These are phyloP conservation scores for Carex myosuroides DNA, from an alignment of 176 grass and related monocot species.

Conservation along the genomic window DNA sequence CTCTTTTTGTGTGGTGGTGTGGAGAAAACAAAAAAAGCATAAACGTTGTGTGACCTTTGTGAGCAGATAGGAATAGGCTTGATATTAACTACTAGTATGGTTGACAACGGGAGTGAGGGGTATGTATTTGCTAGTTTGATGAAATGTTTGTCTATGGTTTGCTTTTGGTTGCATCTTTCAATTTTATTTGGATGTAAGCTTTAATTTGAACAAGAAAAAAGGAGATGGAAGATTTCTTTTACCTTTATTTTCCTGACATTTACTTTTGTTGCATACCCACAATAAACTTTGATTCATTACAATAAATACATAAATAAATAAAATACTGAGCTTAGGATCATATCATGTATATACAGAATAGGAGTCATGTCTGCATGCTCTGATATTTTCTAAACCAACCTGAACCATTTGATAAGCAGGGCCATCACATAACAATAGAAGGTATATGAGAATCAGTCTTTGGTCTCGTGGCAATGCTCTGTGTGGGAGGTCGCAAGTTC, in stretches of 20 bases:
- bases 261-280: neutral
- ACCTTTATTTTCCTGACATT: neutral
- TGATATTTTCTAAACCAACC: neutral
- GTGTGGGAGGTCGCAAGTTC: too few species aligned
- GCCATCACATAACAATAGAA: neutral
- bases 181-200: slow-evolving; percentile 10
- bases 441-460: neutral
- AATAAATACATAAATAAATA: too few species aligned
- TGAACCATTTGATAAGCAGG: neutral
- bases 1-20: neutral
- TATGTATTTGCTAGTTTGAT: slow-evolving; percentile 10
- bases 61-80: slow-evolving; percentile 13
- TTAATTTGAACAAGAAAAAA: neutral
- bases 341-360: neutral
- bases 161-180: slow-evolving; percentile 9
- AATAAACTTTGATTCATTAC: neutral
- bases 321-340: neutral
- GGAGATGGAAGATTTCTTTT: neutral
- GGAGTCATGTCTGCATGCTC: neutral
- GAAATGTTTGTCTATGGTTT: slow-evolving; percentile 20
- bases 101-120: neutral
- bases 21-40: slow-evolving; percentile 9
- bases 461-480: too few species aligned
- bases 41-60: slow-evolving; percentile 4
- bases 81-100: slow-evolving; percentile 6